Evolutionary conservation across 371 early-diverging fungal species (phyloP).

Genomic region (Catenaria anguillulae): DNA sequence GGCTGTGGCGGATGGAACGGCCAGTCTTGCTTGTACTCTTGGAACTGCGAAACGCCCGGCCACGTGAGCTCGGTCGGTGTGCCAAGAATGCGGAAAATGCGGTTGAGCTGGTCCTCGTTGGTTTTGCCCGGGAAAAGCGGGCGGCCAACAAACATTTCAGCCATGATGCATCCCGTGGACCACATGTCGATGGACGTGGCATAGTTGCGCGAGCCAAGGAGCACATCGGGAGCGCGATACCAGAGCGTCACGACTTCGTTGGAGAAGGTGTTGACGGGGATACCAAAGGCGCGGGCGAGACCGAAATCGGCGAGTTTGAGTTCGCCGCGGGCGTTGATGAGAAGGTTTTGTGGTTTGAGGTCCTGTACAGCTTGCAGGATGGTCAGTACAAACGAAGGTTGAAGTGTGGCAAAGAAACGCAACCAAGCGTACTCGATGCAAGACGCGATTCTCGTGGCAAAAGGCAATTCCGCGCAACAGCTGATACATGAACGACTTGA

Average conservation of each 20-base stretch:
- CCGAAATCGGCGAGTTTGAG: slow-evolving; percentile 92
- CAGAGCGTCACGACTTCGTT: slow-evolving; percentile 97
- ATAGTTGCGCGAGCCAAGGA: slow-evolving; percentile 90
- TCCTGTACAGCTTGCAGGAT: slow-evolving; percentile 8
- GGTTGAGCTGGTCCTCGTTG: slow-evolving; percentile 74
- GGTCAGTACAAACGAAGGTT: slow-evolving; percentile 13
- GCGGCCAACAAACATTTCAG: slow-evolving; percentile 82
- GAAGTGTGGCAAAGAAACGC: slow-evolving; percentile 42
- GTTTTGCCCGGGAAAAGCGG: slow-evolving; percentile 93
- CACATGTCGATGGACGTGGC: slow-evolving; percentile 97
- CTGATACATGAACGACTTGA: slow-evolving; percentile 75
- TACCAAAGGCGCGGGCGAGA: slow-evolving; percentile 89
- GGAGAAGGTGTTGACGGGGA: slow-evolving; percentile 90
- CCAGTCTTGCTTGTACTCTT: slow-evolving; percentile 71
- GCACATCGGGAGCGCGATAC: slow-evolving; percentile 92
- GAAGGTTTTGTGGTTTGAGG: slow-evolving; percentile 51
- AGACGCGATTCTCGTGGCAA: slow-evolving; percentile 86
- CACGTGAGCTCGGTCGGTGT: slow-evolving; percentile 72
- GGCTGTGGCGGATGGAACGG: slow-evolving; percentile 50
- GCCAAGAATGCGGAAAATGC: slow-evolving; percentile 77
- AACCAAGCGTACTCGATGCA: slow-evolving; percentile 49
- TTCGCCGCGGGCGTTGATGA: slow-evolving; percentile 73
- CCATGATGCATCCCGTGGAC: slow-evolving; percentile 97
- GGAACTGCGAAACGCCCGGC: slow-evolving; percentile 75
- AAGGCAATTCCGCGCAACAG: slow-evolving; percentile 77